Percentiles rank a stretch among this genome's conserved stretches.
Evolutionary conservation across 163 green algal species (phyloP).

Genomic region (Chlamydomonas reinhardtii): DNA sequence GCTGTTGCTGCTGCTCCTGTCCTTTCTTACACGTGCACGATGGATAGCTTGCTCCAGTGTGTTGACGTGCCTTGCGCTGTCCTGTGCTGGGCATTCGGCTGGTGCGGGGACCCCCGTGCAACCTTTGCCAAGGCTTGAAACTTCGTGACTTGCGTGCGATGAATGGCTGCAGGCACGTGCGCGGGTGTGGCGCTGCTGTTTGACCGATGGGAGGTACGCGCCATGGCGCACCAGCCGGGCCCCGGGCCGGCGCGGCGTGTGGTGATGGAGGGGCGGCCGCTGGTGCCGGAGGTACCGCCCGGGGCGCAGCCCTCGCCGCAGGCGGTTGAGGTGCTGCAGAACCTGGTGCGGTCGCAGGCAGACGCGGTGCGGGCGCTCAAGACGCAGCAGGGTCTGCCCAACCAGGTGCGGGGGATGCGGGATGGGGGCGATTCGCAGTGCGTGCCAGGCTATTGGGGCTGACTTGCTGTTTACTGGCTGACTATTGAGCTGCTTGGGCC

Average conservation of each 20-base stretch:
- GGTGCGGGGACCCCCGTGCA: no score
- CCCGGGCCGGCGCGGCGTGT: background rate
- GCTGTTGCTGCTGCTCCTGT: no score
- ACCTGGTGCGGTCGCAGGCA: slow-evolving; percentile 27
- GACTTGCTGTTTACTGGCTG: no score
- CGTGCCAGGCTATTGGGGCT: no score
- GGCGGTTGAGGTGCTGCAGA: background rate
- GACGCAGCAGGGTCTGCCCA: slow-evolving; percentile 23
- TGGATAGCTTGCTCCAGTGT: no score
- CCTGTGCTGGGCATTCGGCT: no score
- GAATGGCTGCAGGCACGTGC: background rate
- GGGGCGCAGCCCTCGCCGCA: background rate
- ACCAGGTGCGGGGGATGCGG: slow-evolving; percentile 9
- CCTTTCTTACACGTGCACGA: no score
- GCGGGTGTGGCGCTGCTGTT: slow-evolving; percentile 29
- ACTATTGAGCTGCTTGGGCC: no score
- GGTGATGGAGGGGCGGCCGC: slow-evolving; percentile 30
- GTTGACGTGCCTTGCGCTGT: no score
- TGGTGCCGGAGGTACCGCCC: slow-evolving; percentile 23
- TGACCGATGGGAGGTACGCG: slow-evolving; percentile 34
- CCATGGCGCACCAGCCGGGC: background rate
- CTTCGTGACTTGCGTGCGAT: no score
- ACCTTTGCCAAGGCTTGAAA: no score
- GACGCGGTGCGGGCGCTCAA: slow-evolving; percentile 38
- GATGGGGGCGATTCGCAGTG: no score